A percentile compares a stretch with the other conserved stretches of the same genome.
These are phyloP conservation scores for Hura crepitans DNA, from an alignment of 441 rosid genomes.

Conservation along the genomic window DNA sequence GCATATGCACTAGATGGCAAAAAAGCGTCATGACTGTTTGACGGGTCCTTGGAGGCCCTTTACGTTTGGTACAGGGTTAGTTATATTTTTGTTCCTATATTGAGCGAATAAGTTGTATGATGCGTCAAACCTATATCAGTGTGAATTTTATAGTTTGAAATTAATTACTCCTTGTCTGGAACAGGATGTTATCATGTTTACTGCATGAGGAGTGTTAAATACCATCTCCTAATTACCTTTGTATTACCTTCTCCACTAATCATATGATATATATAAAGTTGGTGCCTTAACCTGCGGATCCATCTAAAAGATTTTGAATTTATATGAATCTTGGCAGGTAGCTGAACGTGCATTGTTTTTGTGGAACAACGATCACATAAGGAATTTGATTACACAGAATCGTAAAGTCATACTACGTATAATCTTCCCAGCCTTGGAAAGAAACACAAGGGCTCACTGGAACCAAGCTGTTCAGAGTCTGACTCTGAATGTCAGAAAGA, in stretches of 20 bases:
- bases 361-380: constrained; percentile 90
- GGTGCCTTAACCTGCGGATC: neutral
- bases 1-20: too few relatives aligned
- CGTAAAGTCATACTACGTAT: constrained; percentile 62
- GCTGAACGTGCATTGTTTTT: constrained; percentile 89
- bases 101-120: too few relatives aligned
- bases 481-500: constrained; percentile 73
- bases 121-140: neutral
- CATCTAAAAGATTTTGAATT: neutral
- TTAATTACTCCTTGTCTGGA: neutral
- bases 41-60: too few relatives aligned
- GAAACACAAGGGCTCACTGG: constrained; percentile 73
- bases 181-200: neutral
- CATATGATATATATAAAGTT: too few relatives aligned
- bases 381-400: constrained; percentile 65
- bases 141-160: neutral
- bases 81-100: too few relatives aligned
- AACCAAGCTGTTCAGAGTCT: constrained; percentile 88
- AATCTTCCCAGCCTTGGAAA: constrained; percentile 77
- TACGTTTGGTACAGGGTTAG: too few relatives aligned
- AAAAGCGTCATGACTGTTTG: too few relatives aligned
- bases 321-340: constrained; percentile 45
- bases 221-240: too few relatives aligned
- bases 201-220: too few relatives aligned
- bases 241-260: too few relatives aligned